These are phyloP conservation scores for Erysimum pusillum DNA, from an alignment of 441 rosid genomes.

Conservation along the genomic window DNA sequence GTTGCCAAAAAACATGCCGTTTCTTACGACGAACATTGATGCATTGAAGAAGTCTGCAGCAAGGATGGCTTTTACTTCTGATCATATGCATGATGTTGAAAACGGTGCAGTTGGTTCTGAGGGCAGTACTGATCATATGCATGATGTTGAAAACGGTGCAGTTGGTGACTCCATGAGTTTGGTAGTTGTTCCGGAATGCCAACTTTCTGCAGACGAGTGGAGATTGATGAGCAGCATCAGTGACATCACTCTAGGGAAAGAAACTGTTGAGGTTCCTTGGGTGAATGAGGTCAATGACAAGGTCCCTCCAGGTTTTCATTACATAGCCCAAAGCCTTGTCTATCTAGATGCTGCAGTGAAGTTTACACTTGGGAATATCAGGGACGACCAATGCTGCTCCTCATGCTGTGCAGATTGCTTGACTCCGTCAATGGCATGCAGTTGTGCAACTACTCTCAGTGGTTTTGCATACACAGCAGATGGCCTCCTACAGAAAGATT, in stretches of 20 bases:
- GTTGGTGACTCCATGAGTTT: too few species aligned
- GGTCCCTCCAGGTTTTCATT: conserved; percentile 66
- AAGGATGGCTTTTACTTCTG: too few species aligned
- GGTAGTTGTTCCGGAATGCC: conserved; percentile 64
- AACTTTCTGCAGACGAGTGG: conserved; percentile 57
- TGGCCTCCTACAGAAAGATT: conserved; percentile 68
- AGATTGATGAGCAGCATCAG: conserved; percentile 54
- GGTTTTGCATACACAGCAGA: conserved; percentile 66
- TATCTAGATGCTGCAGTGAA: conserved; percentile 68
- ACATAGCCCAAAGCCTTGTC: conserved; percentile 66
- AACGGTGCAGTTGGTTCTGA: too few species aligned
- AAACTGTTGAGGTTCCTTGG: conserved; percentile 76
- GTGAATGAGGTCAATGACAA: conserved; percentile 69
- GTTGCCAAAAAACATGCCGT: too few species aligned
- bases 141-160: too few species aligned
- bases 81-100: too few species aligned
- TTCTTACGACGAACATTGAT: too few species aligned
- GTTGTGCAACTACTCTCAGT: conserved; percentile 61
- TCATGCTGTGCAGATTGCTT: conserved; percentile 78
- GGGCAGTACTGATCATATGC: too few species aligned
- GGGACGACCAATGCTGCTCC: conserved; percentile 68
- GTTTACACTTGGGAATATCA: conserved; percentile 67
- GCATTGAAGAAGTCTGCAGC: too few species aligned
- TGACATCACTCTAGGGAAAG: conserved; percentile 84
- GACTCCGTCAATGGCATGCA: conserved; percentile 59